Evolutionary conservation across 371 early-diverging fungal species (phyloP), one percentile per base, ranked within the genome.

Genomic region (Mucor saturninus): DNA sequence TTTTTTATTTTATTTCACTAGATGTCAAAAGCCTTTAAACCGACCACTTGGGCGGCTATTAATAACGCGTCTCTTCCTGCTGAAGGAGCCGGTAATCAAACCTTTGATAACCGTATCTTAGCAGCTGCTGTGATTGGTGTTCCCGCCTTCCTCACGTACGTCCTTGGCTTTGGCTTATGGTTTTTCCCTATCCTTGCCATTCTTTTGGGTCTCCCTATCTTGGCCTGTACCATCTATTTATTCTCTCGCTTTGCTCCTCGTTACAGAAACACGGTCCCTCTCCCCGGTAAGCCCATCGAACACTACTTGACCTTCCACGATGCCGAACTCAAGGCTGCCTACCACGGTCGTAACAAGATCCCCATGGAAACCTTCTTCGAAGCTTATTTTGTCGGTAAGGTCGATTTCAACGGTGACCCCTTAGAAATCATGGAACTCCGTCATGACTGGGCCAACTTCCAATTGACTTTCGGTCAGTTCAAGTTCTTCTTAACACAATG

Each of bases 291-390:
- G 71, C 86, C 84, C 54, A 62, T 95, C 52, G 94, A 93, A 74
- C 85, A 87, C 37, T 98, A 98, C 86, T 79, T 98, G 69, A 89
- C 80, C 39, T 89, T 98, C 81, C 85, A 89, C 65, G 95, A 95
- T 74, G 80, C 89, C 61, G 87, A 83, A 42, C 88, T 97, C 64
- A 76, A 76, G 73, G 59, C 81, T 62, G 62, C 77, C 60, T 95
- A 93, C 87, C 69, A 79, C 60, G 93, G 91, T 62, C 79, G 77
- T 59, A 87, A 81, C 83, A 94, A 93, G 85, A 96, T 98, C 62
- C 96, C 98, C 57, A 96, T 96, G 91, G 97, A 96, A 74, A 88
- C 89, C 61, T 95, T 95, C 81, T 96, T 96, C 62, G 97, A 98
- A 72, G 87, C 89, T 64, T 98, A 97, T 85, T 94, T 97, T 85